These are phyloP conservation scores for Excoecaria agallocha DNA, from an alignment of 345 rosid genomes.

Conservation along the genomic window DNA sequence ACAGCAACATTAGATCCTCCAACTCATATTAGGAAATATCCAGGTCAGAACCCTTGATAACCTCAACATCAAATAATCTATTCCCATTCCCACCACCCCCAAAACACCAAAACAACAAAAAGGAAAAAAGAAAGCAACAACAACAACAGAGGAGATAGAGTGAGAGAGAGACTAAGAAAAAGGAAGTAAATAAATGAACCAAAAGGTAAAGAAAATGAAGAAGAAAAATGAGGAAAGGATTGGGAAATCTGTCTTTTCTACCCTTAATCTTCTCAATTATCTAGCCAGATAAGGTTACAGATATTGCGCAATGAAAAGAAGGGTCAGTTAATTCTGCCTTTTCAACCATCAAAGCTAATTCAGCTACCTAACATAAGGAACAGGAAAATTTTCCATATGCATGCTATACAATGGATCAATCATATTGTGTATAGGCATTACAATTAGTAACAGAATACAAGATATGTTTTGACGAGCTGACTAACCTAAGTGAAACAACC, in stretches of 20 bases:
- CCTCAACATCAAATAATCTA: background rate
- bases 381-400: background rate
- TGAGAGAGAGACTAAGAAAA: no score
- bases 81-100: background rate
- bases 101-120: background rate
- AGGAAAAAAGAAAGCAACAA: background rate
- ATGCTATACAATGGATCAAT: background rate
- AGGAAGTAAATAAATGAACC: background rate
- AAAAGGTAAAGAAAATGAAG: background rate
- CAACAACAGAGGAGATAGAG: no score
- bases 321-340: background rate
- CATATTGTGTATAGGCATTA: background rate
- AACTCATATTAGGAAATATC: background rate
- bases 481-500: constrained; percentile 65
- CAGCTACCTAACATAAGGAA: background rate
- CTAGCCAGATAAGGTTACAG: background rate
- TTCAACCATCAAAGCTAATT: background rate
- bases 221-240: background rate
- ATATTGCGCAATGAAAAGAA: background rate
- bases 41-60: background rate
- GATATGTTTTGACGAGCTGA: constrained; percentile 8
- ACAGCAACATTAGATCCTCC: background rate
- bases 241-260: background rate
- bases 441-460: background rate
- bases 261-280: background rate